Base-by-base conservation (phyloP, 1,284 basidiomycete species). In the Ustilago esculenta region DNA sequence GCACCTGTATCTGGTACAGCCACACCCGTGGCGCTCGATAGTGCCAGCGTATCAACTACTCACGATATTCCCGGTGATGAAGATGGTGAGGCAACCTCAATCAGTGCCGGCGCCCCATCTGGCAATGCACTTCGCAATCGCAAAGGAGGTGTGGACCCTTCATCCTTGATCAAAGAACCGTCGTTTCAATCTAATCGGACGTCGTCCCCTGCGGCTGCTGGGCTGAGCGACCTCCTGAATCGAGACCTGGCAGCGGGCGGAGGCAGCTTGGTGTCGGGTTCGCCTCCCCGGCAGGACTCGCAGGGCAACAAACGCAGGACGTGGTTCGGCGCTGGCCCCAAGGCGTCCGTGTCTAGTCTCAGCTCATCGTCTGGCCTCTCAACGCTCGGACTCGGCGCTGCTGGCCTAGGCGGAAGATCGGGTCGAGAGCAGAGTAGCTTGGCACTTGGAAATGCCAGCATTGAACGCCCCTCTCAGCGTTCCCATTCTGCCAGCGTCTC, bases 381-480 rank as follows among this genome's bases (percentile, higher is more conserved):
- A 2, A 35, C 55, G 7, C 55, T 69, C 27, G 59, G 59, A 9
- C 35, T 69, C 11, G 50, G 54, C 14, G 45, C 66, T 12, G 53
- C 42, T 20, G 10, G 43, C 1, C 48, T 67, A 8, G 57, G 51
- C 5, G 56, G 51, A 7, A 55, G 60, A 29, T 55, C 48, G 20
- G 45, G 27, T 12, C 53, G 68, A 11, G 69, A 72, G 39, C 72
- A 76, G 32, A 74, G 74, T 42, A 77, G 75, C 44, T 41, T 77
- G 21, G 75, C 75, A 3, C 68, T 75, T 27, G 75, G 75, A 15
- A 76, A 65, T 30, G 75, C 75, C 25, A 75, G 73, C 48, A 66
- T 76, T 18, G 59, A 69, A 21, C 53, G 66, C 20, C 66, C 58
- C 10, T 57, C 48, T 5, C 58, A 60, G n/a, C 61, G 56, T 11